Base-by-base conservation (phyloP, 306 rosid species). In the Mimosa pudica region DNA sequence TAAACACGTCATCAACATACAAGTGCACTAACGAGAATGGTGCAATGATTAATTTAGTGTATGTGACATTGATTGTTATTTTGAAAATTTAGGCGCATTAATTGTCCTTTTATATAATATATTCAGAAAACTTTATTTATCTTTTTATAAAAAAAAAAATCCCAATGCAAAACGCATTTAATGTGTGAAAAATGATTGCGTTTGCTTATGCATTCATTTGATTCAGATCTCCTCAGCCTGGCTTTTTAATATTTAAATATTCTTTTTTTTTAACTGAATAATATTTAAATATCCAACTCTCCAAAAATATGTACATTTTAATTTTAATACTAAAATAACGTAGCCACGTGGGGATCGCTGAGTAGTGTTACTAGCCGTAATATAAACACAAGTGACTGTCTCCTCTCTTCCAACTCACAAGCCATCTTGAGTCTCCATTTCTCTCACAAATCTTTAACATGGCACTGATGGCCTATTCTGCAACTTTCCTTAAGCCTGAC, bases 381-480 rank as follows among this genome's bases (percentile, higher is more conserved):
- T 11, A 70, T 70, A 70, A 61, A 32, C 61, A 52, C 67, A n/a
- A 78, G 55, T 71, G 62, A 81, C 42, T 74, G 87, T 82, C 75
- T 55, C 49, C 0, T 61, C 64, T 74, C 75, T 69, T 71, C 78
- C 80, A 48, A 42, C 51, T 66, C 63, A 4, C 52, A 36, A 51
- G 30, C 13, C 67, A 73, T 58, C 30, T 62, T 18, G n/a, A n/a
- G n/a, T 18, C 8, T 38, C 38, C 65, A 16, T 82, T 51, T 79
- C 63, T 76, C 82, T 82, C 74, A 10, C 70, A 4, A 38, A 38
- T 33, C 52, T 73, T 85, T 41, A 74, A 65, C 75, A 45, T 85
- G 73, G 82, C 20, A 92, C 89, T 94, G 90, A 90, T 94, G 97
- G 88, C 87, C 42, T 81, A 89, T 57, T 88, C 85, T 61, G 82